These are phyloP conservation scores for Chlorencoelia australis DNA, from an alignment of 2,329 filamentous ascomycete genomes.

Conservation along the genomic window DNA sequence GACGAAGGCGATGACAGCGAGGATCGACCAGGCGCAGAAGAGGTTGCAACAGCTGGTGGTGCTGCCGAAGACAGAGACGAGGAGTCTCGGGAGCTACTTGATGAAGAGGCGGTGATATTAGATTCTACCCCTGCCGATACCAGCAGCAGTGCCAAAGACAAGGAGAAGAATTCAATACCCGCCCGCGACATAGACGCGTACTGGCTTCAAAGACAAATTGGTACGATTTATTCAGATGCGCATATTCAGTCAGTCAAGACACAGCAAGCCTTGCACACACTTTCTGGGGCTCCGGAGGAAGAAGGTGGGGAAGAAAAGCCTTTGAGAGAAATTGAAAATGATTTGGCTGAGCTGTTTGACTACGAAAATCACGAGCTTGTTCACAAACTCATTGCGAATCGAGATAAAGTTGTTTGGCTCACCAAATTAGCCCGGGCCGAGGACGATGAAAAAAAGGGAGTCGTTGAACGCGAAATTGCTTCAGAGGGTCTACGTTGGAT, in stretches of 20 bases:
- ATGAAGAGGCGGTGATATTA: constrained; percentile 73
- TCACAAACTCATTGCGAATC: constrained; percentile 80
- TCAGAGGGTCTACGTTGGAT: constrained; percentile 81
- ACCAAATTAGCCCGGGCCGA: constrained; percentile 78
- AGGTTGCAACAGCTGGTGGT: constrained; percentile 40
- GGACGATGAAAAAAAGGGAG: constrained; percentile 62
- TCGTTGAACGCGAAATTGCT: constrained; percentile 82
- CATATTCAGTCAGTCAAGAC: constrained; percentile 93
- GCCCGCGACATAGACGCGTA: constrained; percentile 93
- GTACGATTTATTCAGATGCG: constrained; percentile 77
- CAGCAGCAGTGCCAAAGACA: constrained; percentile 32
- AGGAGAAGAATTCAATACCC: constrained; percentile 55
- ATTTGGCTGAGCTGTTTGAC: constrained; percentile 96
- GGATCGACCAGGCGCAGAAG: constrained; percentile 43
- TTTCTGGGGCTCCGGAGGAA: constrained; percentile 65
- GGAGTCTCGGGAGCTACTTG: constrained; percentile 40
- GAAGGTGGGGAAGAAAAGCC: constrained; percentile 75
- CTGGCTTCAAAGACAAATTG: constrained; percentile 92
- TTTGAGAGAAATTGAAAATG: constrained; percentile 91
- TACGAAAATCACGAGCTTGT: constrained; percentile 94
- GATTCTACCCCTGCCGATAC: constrained; percentile 51
- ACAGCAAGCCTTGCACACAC: constrained; percentile 67
- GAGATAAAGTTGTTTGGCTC: constrained; percentile 92
- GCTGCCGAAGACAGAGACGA: constrained; percentile 38
- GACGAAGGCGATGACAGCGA: constrained; percentile 61